Evolutionary conservation across 2,329 filamentous ascomycete species (phyloP).

Genomic region (Aspergillus chevalieri): DNA sequence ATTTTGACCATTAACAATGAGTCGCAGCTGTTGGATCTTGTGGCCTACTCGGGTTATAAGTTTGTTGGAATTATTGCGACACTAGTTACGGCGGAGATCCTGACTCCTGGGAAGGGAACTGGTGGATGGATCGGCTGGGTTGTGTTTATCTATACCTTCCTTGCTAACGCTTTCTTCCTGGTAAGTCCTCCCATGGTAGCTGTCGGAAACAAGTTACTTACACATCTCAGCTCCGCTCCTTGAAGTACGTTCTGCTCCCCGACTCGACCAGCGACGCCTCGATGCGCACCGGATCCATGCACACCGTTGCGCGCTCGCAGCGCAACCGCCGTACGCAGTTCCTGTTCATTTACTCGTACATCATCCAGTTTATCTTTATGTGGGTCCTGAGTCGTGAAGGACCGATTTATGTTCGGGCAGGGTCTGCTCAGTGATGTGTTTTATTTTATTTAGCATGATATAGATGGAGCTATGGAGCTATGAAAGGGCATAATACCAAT

Average conservation of each 20-base stretch:
- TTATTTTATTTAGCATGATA: background rate
- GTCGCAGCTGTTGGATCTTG: conserved; percentile 83
- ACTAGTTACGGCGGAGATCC: conserved; percentile 68
- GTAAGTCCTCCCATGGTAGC: conserved; percentile 42
- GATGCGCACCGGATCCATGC: conserved; percentile 54
- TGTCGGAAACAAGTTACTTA: too few relatives aligned
- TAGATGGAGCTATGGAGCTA: background rate
- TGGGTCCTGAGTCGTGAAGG: conserved; percentile 62
- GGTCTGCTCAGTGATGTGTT: background rate
- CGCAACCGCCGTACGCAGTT: conserved; percentile 85
- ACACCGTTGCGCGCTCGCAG: conserved; percentile 74
- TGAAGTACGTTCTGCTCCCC: conserved; percentile 92
- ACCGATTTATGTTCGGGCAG: conserved; percentile 21
- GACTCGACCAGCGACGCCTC: conserved; percentile 65
- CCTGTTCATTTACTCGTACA: conserved; percentile 87
- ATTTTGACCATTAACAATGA: conserved; percentile 90
- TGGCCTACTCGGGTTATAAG: conserved; percentile 97
- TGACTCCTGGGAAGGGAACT: conserved; percentile 73
- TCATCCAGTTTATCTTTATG: conserved; percentile 93
- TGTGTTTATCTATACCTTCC: conserved; percentile 84
- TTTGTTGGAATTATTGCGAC: conserved; percentile 95
- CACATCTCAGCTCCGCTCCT: conserved; percentile 66
- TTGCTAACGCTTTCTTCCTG: conserved; percentile 91
- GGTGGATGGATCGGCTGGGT: conserved; percentile 84
- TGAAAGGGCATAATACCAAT: background rate